Percentiles rank a stretch among this genome's conserved stretches.
phyloP scores from a whole-genome alignment of 2,329 filamentous ascomycete species.

The Fusarium haematococcum region DNA sequence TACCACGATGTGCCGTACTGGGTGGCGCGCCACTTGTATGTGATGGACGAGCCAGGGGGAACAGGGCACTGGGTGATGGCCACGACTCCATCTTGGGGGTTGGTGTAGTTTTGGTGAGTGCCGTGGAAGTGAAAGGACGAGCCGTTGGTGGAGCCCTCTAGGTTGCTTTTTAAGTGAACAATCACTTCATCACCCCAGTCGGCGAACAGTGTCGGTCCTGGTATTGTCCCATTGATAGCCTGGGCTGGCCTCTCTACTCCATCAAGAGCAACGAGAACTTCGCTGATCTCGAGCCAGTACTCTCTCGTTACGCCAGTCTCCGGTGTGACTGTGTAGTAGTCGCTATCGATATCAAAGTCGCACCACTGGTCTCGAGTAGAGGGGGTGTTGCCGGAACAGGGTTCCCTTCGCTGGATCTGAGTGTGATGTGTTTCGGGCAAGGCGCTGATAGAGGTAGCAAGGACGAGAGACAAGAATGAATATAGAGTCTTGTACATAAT shows the following conservation, averaged over 20 bases:
- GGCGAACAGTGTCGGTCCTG: constrained; percentile 67
- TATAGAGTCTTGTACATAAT: constrained; percentile 17
- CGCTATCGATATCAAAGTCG: constrained; percentile 60
- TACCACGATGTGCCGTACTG: constrained; percentile 70
- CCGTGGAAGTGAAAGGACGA: constrained; percentile 75
- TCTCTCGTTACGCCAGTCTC: constrained; percentile 65
- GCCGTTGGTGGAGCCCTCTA: constrained; percentile 60
- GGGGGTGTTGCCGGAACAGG: constrained; percentile 46
- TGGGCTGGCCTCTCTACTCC: constrained; percentile 56
- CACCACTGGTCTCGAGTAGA: constrained; percentile 57
- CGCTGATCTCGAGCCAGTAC: constrained; percentile 58
- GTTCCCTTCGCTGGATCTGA: constrained; percentile 8
- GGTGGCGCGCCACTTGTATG: constrained; percentile 69
- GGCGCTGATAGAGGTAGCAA: constrained; percentile 7
- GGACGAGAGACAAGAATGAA: constrained; percentile 4
- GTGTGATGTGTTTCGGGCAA: constrained; percentile 11
- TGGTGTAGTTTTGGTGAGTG: constrained; percentile 66
- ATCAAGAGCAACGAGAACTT: constrained; percentile 58
- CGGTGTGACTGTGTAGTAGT: constrained; percentile 56
- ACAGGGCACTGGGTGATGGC: constrained; percentile 63
- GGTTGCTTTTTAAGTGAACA: constrained; percentile 65
- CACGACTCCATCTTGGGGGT: constrained; percentile 68
- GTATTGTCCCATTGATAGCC: constrained; percentile 69
- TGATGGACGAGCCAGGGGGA: constrained; percentile 63
- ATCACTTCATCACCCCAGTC: constrained; percentile 63